Conservation (phyloP, 805 yeast species). For the Hemisphaericaspora nanyangensis region DNA sequence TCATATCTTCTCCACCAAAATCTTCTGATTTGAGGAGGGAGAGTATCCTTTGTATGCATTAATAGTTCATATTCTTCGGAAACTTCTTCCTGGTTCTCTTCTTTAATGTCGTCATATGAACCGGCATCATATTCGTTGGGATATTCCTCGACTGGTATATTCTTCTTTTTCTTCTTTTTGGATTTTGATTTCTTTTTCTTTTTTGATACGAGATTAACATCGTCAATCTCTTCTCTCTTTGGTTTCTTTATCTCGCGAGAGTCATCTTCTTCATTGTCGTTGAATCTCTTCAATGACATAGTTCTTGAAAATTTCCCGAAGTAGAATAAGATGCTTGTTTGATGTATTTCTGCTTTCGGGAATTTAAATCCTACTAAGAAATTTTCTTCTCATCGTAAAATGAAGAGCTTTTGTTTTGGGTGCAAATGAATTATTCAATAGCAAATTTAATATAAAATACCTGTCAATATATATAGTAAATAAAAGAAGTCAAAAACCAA, state of each 20-base stretch:
- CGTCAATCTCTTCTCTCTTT: background rate
- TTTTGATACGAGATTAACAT: background rate
- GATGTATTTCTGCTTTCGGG: too few relatives aligned
- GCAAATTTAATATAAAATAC: too few relatives aligned
- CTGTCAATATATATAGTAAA: background rate
- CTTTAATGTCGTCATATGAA: background rate
- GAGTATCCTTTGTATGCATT: conserved; percentile 35
- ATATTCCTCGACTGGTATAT: background rate
- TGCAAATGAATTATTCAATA: too few relatives aligned
- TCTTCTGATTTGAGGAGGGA: conserved; percentile 42
- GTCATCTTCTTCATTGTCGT: too few relatives aligned
- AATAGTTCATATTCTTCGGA: conserved; percentile 24
- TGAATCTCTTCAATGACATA: background rate
- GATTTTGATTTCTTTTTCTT: conserved; percentile 2
- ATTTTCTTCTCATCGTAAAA: background rate
- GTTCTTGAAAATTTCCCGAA: too few relatives aligned
- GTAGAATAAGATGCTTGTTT: too few relatives aligned
- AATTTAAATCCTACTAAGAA: too few relatives aligned
- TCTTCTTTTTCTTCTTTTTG: conserved; percentile 1
- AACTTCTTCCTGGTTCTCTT: conserved; percentile 1
- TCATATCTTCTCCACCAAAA: conserved; percentile 62
- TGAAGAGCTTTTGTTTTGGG: background rate
- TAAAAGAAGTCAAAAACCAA: background rate
- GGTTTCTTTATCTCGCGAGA: too few relatives aligned
- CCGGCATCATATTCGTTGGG: background rate